phyloP scores from a whole-genome alignment of 306 rosid genomes.

The Sechiopsis laciniata region DNA sequence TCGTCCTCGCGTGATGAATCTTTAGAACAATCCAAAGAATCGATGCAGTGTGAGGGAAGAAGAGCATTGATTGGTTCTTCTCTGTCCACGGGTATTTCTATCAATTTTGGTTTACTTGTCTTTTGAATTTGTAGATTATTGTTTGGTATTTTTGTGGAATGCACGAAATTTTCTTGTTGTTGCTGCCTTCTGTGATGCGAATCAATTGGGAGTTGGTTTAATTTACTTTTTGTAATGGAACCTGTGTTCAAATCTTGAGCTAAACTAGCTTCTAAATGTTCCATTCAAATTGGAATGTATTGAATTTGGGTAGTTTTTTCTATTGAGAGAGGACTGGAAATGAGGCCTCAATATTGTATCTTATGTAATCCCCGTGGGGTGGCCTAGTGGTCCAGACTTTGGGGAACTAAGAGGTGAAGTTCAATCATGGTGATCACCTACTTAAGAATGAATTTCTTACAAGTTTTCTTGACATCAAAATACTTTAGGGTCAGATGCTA shows the following conservation, averaged over 20 bases:
- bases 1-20: constrained; percentile 32
- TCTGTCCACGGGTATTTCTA: constrained; percentile 57
- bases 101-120: background rate
- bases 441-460: too few relatives aligned
- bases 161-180: background rate
- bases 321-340: background rate
- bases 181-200: background rate
- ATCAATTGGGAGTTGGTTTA: background rate
- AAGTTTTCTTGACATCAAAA: too few relatives aligned
- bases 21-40: constrained; percentile 30
- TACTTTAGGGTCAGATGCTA: too few relatives aligned
- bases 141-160: background rate
- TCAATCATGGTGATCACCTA: too few relatives aligned
- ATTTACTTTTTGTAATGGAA: background rate
- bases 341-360: background rate
- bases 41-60: constrained; percentile 55
- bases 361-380: too few relatives aligned
- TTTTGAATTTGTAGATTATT: background rate
- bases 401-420: too few relatives aligned
- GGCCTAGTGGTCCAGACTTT: too few relatives aligned
- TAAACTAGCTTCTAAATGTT: background rate
- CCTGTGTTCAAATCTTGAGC: background rate
- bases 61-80: constrained; percentile 57
- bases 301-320: background rate
- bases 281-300: background rate